These are phyloP conservation scores for Juncus effusus DNA, from an alignment of 176 grass and related monocot genomes.

Conservation along the genomic window DNA sequence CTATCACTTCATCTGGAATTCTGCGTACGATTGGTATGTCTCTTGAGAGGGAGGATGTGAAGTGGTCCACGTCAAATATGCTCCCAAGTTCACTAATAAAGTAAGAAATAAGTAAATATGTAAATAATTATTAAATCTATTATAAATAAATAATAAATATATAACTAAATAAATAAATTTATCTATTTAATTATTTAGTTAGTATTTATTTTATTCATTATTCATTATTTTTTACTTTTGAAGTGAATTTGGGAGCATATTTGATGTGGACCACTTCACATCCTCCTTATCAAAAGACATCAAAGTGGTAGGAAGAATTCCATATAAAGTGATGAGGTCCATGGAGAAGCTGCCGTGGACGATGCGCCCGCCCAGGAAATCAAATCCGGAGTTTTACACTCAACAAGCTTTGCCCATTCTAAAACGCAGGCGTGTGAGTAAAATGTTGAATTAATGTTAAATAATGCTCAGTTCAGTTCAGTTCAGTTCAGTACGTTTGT, in stretches of 20 bases:
- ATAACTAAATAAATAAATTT: too few species aligned
- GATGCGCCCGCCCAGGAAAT: conserved; percentile 91
- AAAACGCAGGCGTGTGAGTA: conserved; percentile 81
- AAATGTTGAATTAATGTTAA: conserved; percentile 4
- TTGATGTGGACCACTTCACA: conserved; percentile 86
- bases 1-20: conserved; percentile 15
- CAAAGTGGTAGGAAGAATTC: conserved; percentile 67
- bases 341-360: conserved; percentile 97
- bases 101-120: too few species aligned
- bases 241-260: conserved; percentile 90
- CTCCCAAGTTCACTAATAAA: too few species aligned
- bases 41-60: too few species aligned
- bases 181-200: too few species aligned
- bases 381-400: conserved; percentile 78
- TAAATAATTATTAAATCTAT: too few species aligned
- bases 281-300: conserved; percentile 74
- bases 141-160: too few species aligned
- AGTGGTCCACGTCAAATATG: too few species aligned
- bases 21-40: too few species aligned
- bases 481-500: too few species aligned
- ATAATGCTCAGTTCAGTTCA: too few species aligned
- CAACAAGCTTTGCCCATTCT: conserved; percentile 87
- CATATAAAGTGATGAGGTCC: conserved; percentile 79
- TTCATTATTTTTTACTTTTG: conserved; percentile 14
- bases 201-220: too few species aligned